Conservation (phyloP, 257 asterid species). For the Apocynum venetum region DNA sequence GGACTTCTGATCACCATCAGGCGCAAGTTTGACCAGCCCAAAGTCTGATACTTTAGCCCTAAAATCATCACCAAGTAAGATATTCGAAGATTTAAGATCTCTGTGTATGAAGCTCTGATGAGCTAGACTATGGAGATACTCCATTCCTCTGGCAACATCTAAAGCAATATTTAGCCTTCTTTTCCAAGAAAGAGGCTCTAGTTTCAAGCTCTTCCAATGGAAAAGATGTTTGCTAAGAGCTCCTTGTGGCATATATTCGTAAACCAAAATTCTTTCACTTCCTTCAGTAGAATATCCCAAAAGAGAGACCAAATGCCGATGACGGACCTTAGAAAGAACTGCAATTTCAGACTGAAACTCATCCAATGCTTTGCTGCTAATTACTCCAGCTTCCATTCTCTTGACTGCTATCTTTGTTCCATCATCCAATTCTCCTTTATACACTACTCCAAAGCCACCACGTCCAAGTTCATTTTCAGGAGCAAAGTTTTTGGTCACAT, state of each 20-base stretch:
- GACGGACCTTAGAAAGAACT: slow-evolving; percentile 86
- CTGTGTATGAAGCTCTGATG: slow-evolving; percentile 83
- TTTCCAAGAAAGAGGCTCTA: slow-evolving; percentile 91
- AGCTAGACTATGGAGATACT: slow-evolving; percentile 72
- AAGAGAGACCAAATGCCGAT: slow-evolving; percentile 83
- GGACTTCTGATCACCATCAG: slow-evolving; percentile 68
- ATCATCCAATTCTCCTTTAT: slow-evolving; percentile 77
- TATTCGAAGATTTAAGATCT: slow-evolving; percentile 83
- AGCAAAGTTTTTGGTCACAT: slow-evolving; percentile 73
- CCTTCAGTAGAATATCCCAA: slow-evolving; percentile 72
- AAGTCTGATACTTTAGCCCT: slow-evolving; percentile 84
- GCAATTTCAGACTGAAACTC: slow-evolving; percentile 82
- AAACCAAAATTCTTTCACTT: slow-evolving; percentile 69
- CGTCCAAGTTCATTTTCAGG: slow-evolving; percentile 87
- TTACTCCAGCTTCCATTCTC: slow-evolving; percentile 78
- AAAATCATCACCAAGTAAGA: slow-evolving; percentile 74
- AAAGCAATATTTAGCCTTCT: slow-evolving; percentile 77
- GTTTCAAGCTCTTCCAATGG: slow-evolving; percentile 58
- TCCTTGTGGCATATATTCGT: slow-evolving; percentile 89
- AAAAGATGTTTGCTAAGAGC: slow-evolving; percentile 85
- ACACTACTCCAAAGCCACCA: slow-evolving; percentile 91
- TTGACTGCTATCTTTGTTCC: slow-evolving; percentile 87
- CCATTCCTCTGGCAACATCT: slow-evolving; percentile 91
- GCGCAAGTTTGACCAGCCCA: slow-evolving; percentile 90
- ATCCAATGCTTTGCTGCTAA: slow-evolving; percentile 62